A percentile compares a stretch with the other conserved stretches of the same genome.
phyloP scores from a whole-genome alignment of 306 rosid genomes.

The Ammopiptanthus mongolicus region DNA sequence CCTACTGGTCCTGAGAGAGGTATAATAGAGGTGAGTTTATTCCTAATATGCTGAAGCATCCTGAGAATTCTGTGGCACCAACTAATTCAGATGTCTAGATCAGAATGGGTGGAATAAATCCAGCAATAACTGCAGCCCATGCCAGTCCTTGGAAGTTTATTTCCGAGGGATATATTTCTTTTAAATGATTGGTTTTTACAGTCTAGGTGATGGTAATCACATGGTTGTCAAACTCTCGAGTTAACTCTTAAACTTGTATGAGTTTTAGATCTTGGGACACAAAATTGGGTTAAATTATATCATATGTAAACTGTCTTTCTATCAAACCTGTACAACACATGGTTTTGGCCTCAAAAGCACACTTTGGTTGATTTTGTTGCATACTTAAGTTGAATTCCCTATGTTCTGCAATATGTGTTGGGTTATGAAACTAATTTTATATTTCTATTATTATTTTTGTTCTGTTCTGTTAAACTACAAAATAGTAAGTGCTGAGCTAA shows the following conservation, averaged over 20 bases:
- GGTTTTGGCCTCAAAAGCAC: background rate
- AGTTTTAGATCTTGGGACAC: background rate
- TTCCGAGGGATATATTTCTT: background rate
- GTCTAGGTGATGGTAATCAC: background rate
- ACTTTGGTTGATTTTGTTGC: background rate
- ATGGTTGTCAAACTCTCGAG: background rate
- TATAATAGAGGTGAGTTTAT: conserved; percentile 78
- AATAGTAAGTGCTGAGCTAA: background rate
- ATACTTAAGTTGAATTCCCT: background rate
- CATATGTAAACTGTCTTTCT: background rate
- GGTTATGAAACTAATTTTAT: background rate
- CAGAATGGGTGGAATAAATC: background rate
- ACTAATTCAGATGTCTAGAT: conserved; percentile 2
- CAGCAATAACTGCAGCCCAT: background rate
- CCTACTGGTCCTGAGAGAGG: conserved; percentile 98
- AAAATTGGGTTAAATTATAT: background rate
- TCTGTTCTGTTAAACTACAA: background rate
- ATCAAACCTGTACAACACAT: background rate
- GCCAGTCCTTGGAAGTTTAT: background rate
- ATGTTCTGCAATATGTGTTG: background rate
- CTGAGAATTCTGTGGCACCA: background rate
- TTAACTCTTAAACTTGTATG: background rate
- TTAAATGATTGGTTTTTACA: background rate
- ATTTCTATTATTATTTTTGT: background rate
- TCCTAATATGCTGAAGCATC: conserved; percentile 8